These are phyloP conservation scores for Aspergillus neoniger DNA, from an alignment of 2,329 filamentous ascomycete genomes.

Conservation along the genomic window DNA sequence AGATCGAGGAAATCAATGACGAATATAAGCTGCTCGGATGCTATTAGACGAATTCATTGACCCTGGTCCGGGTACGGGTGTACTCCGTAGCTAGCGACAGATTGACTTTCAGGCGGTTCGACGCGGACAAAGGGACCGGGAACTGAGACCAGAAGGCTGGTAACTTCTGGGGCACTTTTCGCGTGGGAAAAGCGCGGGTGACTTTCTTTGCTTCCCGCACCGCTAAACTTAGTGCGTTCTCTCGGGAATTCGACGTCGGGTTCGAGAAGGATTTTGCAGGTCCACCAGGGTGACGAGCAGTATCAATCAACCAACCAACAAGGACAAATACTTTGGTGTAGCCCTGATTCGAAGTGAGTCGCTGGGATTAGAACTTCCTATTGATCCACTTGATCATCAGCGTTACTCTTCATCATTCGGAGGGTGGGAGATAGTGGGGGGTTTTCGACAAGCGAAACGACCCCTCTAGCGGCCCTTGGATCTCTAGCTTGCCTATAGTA, in stretches of 20 bases:
- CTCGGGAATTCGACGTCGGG: slow-evolving; percentile 13
- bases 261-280: slow-evolving; percentile 19
- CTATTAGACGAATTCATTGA: slow-evolving; percentile 9
- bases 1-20: slow-evolving; percentile 3
- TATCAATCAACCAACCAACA: not conserved
- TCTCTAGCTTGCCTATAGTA: not conserved
- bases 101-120: slow-evolving; percentile 23
- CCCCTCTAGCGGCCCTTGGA: not conserved
- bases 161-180: slow-evolving; percentile 30
- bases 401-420: not conserved
- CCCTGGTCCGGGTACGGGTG: slow-evolving; percentile 10
- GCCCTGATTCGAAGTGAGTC: not conserved
- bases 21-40: slow-evolving; percentile 13
- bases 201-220: slow-evolving; percentile 21
- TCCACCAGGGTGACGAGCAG: not conserved
- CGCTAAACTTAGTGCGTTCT: slow-evolving; percentile 23
- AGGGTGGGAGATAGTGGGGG: not conserved
- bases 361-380: not conserved
- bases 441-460: not conserved
- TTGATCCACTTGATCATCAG: not conserved
- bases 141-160: slow-evolving; percentile 27
- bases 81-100: slow-evolving; percentile 17
- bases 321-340: not conserved
- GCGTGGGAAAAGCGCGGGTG: slow-evolving; percentile 25
- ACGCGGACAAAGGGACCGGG: slow-evolving; percentile 20